Conservation (phyloP, 163 green algal genomes). For the Chlamydomonas reinhardtii region DNA sequence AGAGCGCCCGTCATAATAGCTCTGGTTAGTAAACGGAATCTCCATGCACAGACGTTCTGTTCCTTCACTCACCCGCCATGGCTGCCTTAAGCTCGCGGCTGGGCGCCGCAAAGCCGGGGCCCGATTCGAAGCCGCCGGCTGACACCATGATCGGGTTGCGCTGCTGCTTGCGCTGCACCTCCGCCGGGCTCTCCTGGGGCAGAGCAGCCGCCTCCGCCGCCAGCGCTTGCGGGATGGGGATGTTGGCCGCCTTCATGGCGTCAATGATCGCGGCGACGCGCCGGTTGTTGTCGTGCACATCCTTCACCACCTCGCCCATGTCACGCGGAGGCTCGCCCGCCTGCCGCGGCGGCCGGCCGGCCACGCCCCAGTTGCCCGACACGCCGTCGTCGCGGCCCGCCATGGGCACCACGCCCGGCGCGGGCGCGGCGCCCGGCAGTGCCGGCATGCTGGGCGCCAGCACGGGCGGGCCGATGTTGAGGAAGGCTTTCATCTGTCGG, state of each 20-base stretch:
- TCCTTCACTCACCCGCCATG: too few species aligned
- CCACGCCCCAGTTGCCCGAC: constrained; percentile 24
- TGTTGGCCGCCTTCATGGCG: not conserved
- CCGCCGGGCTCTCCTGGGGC: too few species aligned
- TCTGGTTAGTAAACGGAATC: too few species aligned
- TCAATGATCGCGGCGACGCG: constrained; percentile 10
- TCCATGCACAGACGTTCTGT: too few species aligned
- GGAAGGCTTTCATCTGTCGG: not conserved
- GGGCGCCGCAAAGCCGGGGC: too few species aligned
- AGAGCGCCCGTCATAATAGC: too few species aligned
- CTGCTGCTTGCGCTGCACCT: too few species aligned
- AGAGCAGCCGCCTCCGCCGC: not conserved
- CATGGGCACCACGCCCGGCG: not conserved
- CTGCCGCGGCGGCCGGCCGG: not conserved
- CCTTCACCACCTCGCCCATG: not conserved
- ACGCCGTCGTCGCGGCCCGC: not conserved
- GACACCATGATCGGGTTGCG: not conserved
- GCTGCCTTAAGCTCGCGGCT: too few species aligned
- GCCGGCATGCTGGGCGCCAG: too few species aligned
- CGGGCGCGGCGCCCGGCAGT: not conserved
- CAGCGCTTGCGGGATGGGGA: not conserved
- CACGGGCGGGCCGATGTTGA: not conserved
- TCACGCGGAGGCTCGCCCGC: not conserved
- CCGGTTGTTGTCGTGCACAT: not conserved
- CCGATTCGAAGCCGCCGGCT: too few species aligned